phyloP scores from a whole-genome alignment of 2,329 filamentous ascomycete species.

The Paecilomyces niveus region DNA sequence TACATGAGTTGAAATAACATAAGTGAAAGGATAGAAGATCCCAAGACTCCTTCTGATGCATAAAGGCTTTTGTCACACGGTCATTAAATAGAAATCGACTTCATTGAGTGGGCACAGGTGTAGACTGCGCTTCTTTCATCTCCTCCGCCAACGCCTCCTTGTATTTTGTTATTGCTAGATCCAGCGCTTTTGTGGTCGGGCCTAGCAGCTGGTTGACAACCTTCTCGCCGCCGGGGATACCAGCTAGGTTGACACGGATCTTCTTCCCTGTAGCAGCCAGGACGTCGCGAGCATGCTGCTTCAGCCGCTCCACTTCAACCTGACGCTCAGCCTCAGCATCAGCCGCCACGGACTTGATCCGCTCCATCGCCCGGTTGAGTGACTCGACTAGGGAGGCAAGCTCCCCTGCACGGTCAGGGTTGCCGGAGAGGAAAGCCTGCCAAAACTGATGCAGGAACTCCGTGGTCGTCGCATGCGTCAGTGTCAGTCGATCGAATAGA shows the following conservation, averaged over 20 bases:
- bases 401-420: constrained; percentile 71
- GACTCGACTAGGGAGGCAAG: constrained; percentile 77
- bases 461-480: constrained; percentile 85
- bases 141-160: constrained; percentile 61
- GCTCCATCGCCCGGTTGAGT: constrained; percentile 64
- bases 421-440: constrained; percentile 82
- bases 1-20: neutral
- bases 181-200: constrained; percentile 64
- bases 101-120: neutral
- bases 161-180: constrained; percentile 65
- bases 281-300: constrained; percentile 62
- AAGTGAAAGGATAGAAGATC: neutral
- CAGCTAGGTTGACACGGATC: constrained; percentile 57
- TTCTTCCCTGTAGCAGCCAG: constrained; percentile 68
- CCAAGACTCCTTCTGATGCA: neutral
- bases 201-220: constrained; percentile 70
- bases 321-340: constrained; percentile 71
- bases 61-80: neutral
- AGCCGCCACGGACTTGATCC: constrained; percentile 72
- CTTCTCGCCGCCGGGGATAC: constrained; percentile 65
- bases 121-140: constrained; percentile 25
- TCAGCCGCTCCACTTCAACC: constrained; percentile 58
- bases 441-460: constrained; percentile 99
- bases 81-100: neutral
- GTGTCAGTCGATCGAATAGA: constrained; percentile 56